Evolutionary conservation across 306 rosid species (phyloP).

Genomic region (Prunus salicina): DNA sequence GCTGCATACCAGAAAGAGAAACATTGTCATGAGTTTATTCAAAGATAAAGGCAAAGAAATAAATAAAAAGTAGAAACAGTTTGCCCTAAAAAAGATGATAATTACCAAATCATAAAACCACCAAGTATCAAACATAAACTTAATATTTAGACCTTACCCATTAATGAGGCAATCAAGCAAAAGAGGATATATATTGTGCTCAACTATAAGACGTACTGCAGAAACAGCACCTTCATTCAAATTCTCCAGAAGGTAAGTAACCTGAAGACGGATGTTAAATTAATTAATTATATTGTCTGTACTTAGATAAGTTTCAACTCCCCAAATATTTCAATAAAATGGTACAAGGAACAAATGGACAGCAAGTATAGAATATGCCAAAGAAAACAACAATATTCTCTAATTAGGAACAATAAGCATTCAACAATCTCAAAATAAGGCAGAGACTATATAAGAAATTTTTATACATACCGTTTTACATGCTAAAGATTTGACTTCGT

Average conservation of each 20-base stretch:
- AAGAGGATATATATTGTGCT: slow-evolving; percentile 60
- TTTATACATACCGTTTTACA: slow-evolving; percentile 70
- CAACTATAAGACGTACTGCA: slow-evolving; percentile 50
- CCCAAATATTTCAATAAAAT: background rate
- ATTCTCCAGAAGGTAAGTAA: slow-evolving; percentile 60
- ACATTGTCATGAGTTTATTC: background rate
- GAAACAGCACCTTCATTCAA: slow-evolving; percentile 31
- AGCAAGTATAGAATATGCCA: background rate
- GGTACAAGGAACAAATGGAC: background rate
- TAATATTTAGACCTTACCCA: slow-evolving; percentile 47
- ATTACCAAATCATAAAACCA: background rate
- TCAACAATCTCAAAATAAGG: background rate
- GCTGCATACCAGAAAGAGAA: slow-evolving; percentile 34
- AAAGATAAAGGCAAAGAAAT: background rate
- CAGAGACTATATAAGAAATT: background rate
- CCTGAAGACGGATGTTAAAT: slow-evolving; percentile 44
- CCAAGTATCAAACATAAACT: no score
- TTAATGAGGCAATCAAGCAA: slow-evolving; percentile 77
- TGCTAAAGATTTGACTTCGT: slow-evolving; percentile 65
- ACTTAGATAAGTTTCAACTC: background rate
- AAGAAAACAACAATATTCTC: background rate
- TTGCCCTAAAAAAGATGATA: background rate
- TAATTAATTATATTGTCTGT: background rate
- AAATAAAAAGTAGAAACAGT: background rate
- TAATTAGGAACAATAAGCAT: background rate